These are phyloP conservation scores for Spiromastix sp. DNA, from an alignment of 2,329 filamentous ascomycete genomes.

Conservation along the genomic window DNA sequence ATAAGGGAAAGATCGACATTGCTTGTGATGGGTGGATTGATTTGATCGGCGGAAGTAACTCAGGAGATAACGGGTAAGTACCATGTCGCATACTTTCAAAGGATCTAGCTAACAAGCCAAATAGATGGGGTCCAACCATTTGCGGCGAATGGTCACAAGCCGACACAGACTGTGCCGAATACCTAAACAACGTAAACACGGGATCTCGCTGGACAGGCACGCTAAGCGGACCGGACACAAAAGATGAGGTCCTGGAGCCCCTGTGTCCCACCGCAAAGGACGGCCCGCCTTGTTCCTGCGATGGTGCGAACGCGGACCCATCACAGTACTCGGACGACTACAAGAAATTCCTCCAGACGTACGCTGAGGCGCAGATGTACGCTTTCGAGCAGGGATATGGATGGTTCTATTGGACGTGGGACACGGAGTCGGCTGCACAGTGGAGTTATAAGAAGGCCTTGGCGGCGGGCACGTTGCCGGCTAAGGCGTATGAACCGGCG, in stretches of 20 bases:
- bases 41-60: conserved; percentile 63
- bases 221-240: conserved; percentile 46
- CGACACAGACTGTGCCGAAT: conserved; percentile 82
- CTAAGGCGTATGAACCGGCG: conserved; percentile 58
- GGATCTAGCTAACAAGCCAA: conserved; percentile 6
- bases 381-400: conserved; percentile 89
- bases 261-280: conserved; percentile 54
- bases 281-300: conserved; percentile 59
- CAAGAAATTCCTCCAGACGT: conserved; percentile 76
- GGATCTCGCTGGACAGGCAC: conserved; percentile 91
- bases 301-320: conserved; percentile 63
- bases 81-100: no score
- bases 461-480: conserved; percentile 67
- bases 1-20: conserved; percentile 74
- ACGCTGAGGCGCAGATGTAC: conserved; percentile 92
- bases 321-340: conserved; percentile 59
- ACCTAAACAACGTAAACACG: conserved; percentile 80
- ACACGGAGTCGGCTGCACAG: conserved; percentile 73
- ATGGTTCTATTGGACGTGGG: conserved; percentile 99
- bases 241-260: conserved; percentile 51
- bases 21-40: conserved; percentile 72
- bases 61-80: conserved; percentile 55
- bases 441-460: conserved; percentile 74
- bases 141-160: conserved; percentile 97
- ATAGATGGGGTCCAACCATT: conserved; percentile 74